Base-by-base conservation (phyloP, 2,329 filamentous ascomycete genomes). In the Rosellinia necatrix region DNA sequence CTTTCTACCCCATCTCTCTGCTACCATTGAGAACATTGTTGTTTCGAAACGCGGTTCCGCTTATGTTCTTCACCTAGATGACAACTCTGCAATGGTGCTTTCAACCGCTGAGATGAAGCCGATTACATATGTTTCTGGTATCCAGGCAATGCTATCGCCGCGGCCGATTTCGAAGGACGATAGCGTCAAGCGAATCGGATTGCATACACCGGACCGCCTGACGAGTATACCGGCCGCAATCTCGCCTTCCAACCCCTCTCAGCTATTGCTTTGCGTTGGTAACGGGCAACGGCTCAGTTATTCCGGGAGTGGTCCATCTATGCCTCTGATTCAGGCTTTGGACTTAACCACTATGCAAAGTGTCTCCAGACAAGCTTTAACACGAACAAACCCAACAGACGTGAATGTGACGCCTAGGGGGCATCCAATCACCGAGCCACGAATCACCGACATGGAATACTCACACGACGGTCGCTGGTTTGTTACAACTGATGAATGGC, bases 401-500 rank as follows among this genome's bases (percentile, higher is more conserved):
- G 77, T 90, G 61, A 96, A 91, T 66, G 79, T 88, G 35, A 88
- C 87, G 6, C 87, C 87, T 12, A 87, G 89, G 62, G 86, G 89
- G 4, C 81, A 84, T 48, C 80, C 83, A 4, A 84, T 97, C 46
- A 80, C 84, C 12, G 90, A 96, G 64, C 93, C 94, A 0, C 84
- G 88, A 59, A 83, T 96, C 42, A 88, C 84, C 6, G 83, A 89
- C 53, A 77, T 97, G 47, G 83, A 87, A 38, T 85, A 94, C 64
- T 93, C 90, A 38, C 77, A 82, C 46, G 88, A 97, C 68, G 93
- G 93, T 15, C 81, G 85, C 62, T 97, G 93, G 92, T 81, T 99
- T 54, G 92, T 89, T 4, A 97, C 91, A 1, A 83, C 96, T 1
- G 94, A 99, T 70, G 90, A 92, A 67, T 99, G 94, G 94, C 81